phyloP scores from a whole-genome alignment of 345 rosid genomes.

The Durio zibethinus region DNA sequence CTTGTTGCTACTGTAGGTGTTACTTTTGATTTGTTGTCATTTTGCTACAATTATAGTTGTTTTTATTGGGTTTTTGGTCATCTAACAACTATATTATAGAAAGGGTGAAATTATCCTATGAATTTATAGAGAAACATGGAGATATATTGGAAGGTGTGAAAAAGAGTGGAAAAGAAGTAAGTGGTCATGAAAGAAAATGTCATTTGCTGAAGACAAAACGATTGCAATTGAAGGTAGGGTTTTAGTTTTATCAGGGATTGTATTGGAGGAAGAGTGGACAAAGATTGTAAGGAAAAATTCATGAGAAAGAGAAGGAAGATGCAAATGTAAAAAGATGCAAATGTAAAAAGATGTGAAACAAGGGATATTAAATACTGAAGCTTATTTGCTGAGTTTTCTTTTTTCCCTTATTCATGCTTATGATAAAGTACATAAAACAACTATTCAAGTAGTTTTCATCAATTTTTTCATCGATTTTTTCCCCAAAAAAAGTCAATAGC shows the following conservation, averaged over 20 bases:
- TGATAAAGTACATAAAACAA: too few species aligned
- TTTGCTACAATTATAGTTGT: background rate
- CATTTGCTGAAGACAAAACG: slow-evolving; percentile 86
- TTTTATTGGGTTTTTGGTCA: slow-evolving; percentile 22
- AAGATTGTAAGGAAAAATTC: slow-evolving; percentile 91
- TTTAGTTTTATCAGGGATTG: slow-evolving; percentile 35
- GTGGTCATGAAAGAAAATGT: slow-evolving; percentile 94
- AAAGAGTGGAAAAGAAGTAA: slow-evolving; percentile 79
- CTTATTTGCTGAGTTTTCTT: slow-evolving; percentile 9
- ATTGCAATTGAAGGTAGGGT: slow-evolving; percentile 46
- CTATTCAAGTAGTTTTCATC: too few species aligned
- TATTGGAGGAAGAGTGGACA: slow-evolving; percentile 52
- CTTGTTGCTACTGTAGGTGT: background rate
- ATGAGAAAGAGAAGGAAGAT: slow-evolving; percentile 77
- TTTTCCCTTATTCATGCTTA: slow-evolving; percentile 36
- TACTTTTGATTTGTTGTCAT: slow-evolving; percentile 4
- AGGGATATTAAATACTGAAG: slow-evolving; percentile 21
- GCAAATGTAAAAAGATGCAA: too few species aligned
- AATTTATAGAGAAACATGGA: slow-evolving; percentile 66
- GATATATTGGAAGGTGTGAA: slow-evolving; percentile 72
- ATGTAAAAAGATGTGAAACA: slow-evolving; percentile 53
- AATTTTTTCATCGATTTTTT: too few species aligned
- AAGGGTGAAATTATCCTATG: slow-evolving; percentile 59
- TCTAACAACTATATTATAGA: slow-evolving; percentile 43
- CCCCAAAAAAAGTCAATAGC: too few species aligned